Evolutionary conservation across 495 filamentous ascomycete genomes (phyloP).

Genomic region (Xylaria nigripes): DNA sequence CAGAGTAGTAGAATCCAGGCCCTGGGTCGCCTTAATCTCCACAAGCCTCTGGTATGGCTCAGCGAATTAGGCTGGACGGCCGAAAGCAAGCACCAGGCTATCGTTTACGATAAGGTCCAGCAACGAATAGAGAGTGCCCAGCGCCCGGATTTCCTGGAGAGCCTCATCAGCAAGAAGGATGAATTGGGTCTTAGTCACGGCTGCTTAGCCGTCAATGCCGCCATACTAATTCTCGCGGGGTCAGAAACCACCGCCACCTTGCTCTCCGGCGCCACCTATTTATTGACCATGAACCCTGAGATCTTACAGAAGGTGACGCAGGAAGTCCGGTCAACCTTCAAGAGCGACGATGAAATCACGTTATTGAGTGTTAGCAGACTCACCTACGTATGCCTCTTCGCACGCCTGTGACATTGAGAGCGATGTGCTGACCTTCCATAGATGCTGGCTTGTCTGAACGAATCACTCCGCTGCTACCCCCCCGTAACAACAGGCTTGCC

Average conservation of each 20-base stretch:
- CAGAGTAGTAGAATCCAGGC: constrained; percentile 19
- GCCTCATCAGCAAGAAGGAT: constrained; percentile 39
- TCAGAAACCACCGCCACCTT: constrained; percentile 55
- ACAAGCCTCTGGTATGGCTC: not conserved
- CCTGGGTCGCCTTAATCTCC: constrained; percentile 11
- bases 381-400: constrained; percentile 27
- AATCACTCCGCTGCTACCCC: constrained; percentile 51
- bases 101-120: constrained; percentile 32
- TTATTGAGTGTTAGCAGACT: constrained; percentile 37
- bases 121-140: constrained; percentile 34
- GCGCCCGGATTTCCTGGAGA: constrained; percentile 41
- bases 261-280: constrained; percentile 44
- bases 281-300: constrained; percentile 39
- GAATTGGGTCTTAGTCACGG: constrained; percentile 26
- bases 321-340: constrained; percentile 48
- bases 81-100: constrained; percentile 25
- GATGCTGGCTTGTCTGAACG: constrained; percentile 48
- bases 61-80: constrained; percentile 12
- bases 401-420: not conserved
- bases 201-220: constrained; percentile 24
- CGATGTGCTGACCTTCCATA: not conserved
- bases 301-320: constrained; percentile 34
- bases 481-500: constrained; percentile 42
- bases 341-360: constrained; percentile 44
- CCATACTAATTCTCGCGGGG: constrained; percentile 41